Evolutionary conservation across 345 rosid genomes (phyloP).

Genomic region (Rhizophora mangle): DNA sequence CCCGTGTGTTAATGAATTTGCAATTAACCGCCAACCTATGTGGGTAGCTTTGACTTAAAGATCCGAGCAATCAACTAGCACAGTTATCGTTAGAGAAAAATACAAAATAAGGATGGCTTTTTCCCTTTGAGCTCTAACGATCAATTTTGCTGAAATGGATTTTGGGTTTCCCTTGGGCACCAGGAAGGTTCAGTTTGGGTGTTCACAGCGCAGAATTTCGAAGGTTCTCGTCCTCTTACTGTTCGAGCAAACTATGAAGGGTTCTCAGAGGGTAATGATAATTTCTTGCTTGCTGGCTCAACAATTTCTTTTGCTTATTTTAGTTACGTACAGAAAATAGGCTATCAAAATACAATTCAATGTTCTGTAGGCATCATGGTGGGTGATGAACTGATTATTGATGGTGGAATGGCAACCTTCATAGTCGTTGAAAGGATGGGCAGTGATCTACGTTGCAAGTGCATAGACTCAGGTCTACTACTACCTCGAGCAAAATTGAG

Average conservation of each 20-base stretch:
- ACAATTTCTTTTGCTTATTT: not conserved
- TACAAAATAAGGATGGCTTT: not conserved
- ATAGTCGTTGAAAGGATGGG: conserved; percentile 60
- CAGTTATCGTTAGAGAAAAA: not conserved
- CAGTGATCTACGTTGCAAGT: conserved; percentile 53
- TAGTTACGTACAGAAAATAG: not conserved
- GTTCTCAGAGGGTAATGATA: conserved; percentile 56
- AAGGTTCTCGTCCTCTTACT: conserved; percentile 51
- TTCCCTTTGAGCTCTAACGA: not conserved
- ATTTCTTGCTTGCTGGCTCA: not conserved
- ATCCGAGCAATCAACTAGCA: too few relatives aligned
- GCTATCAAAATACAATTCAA: not conserved
- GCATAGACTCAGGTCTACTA: conserved; percentile 61
- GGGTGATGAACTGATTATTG: conserved; percentile 67
- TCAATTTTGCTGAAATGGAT: not conserved
- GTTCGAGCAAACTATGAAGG: conserved; percentile 61
- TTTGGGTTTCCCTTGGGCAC: conserved; percentile 6
- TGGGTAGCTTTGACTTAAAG: too few relatives aligned
- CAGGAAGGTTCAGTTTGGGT: conserved; percentile 70
- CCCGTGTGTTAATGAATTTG: not conserved
- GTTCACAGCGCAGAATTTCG: conserved; percentile 48
- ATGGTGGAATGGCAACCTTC: conserved; percentile 79
- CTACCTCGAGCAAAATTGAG: conserved; percentile 72
- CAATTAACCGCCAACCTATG: too few relatives aligned
- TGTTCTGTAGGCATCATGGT: conserved; percentile 46